Conservation (phyloP, 2,329 filamentous ascomycete genomes). For the Alternaria ethzedia region DNA sequence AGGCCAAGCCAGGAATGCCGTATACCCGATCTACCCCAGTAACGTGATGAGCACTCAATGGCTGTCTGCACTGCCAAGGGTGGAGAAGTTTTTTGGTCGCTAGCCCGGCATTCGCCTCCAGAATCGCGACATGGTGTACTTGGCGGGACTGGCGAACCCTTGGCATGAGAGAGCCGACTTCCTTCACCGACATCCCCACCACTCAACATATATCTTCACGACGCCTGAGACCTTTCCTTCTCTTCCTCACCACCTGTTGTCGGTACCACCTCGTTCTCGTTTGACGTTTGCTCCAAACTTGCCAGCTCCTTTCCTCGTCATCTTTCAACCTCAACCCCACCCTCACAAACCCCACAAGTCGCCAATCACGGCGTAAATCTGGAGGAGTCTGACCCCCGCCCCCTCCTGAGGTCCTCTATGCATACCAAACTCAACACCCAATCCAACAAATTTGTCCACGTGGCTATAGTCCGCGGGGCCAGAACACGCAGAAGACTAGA, state of each 20-base stretch:
- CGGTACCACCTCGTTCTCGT: background rate
- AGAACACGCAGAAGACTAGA: constrained; percentile 26
- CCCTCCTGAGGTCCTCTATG: constrained; percentile 38
- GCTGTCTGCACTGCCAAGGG: constrained; percentile 2
- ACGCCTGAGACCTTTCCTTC: background rate
- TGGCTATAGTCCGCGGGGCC: constrained; percentile 19
- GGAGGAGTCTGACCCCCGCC: constrained; percentile 39
- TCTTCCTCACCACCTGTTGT: background rate
- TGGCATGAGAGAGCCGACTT: constrained; percentile 2
- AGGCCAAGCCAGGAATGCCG: constrained; percentile 9
- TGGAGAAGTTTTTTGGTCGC: background rate
- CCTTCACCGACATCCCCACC: constrained; percentile 3
- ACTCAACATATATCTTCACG: background rate
- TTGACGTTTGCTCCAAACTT: background rate
- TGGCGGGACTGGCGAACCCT: background rate
- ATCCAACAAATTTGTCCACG: constrained; percentile 31
- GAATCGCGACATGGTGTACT: background rate
- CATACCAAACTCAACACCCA: constrained; percentile 21
- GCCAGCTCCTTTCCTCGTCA: constrained; percentile 2
- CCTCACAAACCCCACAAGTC: constrained; percentile 3
- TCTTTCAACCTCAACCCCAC: background rate
- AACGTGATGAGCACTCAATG: constrained; percentile 5
- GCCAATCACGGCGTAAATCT: constrained; percentile 34
- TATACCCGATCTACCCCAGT: background rate
- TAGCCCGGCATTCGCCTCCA: constrained; percentile 3